A percentile compares a stretch with the other conserved stretches of the same genome.
Conservation (phyloP, 345 rosid genomes). For the Physaria fendleri region DNA sequence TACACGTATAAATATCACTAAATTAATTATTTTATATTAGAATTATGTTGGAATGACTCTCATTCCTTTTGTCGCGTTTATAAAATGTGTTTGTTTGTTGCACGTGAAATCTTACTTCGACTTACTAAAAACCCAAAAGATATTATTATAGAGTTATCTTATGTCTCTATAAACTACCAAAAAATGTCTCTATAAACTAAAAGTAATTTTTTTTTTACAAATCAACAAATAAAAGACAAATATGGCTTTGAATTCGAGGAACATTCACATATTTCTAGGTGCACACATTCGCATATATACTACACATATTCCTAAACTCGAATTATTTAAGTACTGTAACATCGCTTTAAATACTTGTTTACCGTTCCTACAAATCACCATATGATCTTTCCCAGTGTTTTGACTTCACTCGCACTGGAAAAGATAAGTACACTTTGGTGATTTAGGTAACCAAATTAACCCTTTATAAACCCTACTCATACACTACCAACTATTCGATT, state of each 20-base stretch:
- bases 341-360: too few relatives aligned
- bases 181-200: neutral
- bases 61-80: constrained; percentile 27
- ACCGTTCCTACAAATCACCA: too few relatives aligned
- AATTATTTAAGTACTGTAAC: neutral
- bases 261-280: constrained; percentile 17
- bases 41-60: neutral
- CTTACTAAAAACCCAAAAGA: neutral
- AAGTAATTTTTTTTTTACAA: neutral
- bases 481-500: too few relatives aligned
- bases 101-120: constrained; percentile 26
- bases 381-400: too few relatives aligned
- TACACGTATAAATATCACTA: neutral
- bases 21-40: neutral
- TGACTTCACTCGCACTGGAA: too few relatives aligned
- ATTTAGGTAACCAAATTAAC: too few relatives aligned
- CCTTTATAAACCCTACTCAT: too few relatives aligned
- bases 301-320: constrained; percentile 2
- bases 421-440: too few relatives aligned
- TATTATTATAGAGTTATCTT: constrained; percentile 11
- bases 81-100: constrained; percentile 10
- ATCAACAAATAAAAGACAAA: neutral
- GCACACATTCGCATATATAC: constrained; percentile 11
- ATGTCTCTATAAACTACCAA: neutral
- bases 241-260: constrained; percentile 16